Conservation (phyloP, 2,329 filamentous ascomycete species). For the Colletotrichum chlorophyti region DNA sequence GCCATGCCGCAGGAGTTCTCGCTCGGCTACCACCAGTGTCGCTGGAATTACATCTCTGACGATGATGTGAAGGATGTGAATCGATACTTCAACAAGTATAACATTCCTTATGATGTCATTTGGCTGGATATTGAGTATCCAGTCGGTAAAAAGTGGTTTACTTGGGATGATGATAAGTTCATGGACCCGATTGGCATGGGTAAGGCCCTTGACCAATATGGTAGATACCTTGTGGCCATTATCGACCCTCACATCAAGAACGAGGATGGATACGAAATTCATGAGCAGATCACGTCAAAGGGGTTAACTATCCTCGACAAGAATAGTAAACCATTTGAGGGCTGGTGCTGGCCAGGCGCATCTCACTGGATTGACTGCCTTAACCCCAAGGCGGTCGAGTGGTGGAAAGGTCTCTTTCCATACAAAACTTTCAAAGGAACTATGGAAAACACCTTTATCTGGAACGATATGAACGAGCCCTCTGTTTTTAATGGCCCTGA, state of each 20-base stretch:
- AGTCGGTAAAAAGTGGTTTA: slow-evolving; percentile 97
- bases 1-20: slow-evolving; percentile 92
- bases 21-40: slow-evolving; percentile 94
- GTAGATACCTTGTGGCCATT: slow-evolving; percentile 90
- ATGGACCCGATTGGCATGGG: slow-evolving; percentile 86
- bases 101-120: slow-evolving; percentile 97
- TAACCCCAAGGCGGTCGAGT: slow-evolving; percentile 87
- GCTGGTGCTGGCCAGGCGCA: slow-evolving; percentile 98
- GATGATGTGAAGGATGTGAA: slow-evolving; percentile 98
- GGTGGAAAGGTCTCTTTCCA: slow-evolving; percentile 91
- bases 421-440: slow-evolving; percentile 90
- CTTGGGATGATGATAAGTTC: slow-evolving; percentile 92
- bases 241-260: slow-evolving; percentile 99
- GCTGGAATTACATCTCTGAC: slow-evolving; percentile 98
- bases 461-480: slow-evolving; percentile 99
- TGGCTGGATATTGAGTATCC: slow-evolving; percentile 99
- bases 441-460: slow-evolving; percentile 86
- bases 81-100: slow-evolving; percentile 91
- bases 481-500: slow-evolving; percentile 99
- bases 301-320: slow-evolving; percentile 89
- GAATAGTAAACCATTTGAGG: slow-evolving; percentile 86
- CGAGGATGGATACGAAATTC: slow-evolving; percentile 75
- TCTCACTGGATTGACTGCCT: slow-evolving; percentile 97
- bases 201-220: slow-evolving; percentile 82
- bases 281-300: slow-evolving; percentile 83